A percentile compares a stretch with the other conserved stretches of the same genome.
These are phyloP conservation scores for Fusarium devonianum DNA, from an alignment of 2,329 filamentous ascomycete genomes.

Conservation along the genomic window DNA sequence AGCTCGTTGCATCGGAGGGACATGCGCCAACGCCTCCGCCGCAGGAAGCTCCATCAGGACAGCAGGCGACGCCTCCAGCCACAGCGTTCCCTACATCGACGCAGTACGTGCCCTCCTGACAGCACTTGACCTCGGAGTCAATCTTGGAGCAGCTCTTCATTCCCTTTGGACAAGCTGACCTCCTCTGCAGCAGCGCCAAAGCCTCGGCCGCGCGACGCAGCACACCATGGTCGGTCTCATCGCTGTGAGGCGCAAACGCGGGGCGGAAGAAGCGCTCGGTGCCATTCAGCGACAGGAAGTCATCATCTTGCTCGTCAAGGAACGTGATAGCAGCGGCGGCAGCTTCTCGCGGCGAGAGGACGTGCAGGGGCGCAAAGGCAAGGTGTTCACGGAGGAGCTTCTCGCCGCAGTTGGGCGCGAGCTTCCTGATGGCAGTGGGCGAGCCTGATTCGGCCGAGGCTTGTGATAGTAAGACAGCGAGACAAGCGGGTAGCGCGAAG, in stretches of 20 bases:
- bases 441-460: slow-evolving; percentile 45
- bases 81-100: slow-evolving; percentile 68
- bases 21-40: slow-evolving; percentile 70
- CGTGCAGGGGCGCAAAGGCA: slow-evolving; percentile 51
- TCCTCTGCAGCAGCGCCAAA: slow-evolving; percentile 58
- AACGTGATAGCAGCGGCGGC: slow-evolving; percentile 43
- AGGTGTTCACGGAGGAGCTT: slow-evolving; percentile 78
- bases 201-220: slow-evolving; percentile 56
- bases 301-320: slow-evolving; percentile 40
- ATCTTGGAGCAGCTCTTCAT: slow-evolving; percentile 71
- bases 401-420: slow-evolving; percentile 72
- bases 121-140: slow-evolving; percentile 75
- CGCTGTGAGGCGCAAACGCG: slow-evolving; percentile 59
- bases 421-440: slow-evolving; percentile 74
- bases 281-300: slow-evolving; percentile 22
- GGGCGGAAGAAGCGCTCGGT: slow-evolving; percentile 50
- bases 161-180: slow-evolving; percentile 72
- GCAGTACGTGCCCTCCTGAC: slow-evolving; percentile 70
- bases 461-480: slow-evolving; percentile 55
- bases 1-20: slow-evolving; percentile 67
- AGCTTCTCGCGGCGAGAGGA: slow-evolving; percentile 41
- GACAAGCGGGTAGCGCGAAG: slow-evolving; percentile 52
- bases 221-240: slow-evolving; percentile 39
- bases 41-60: slow-evolving; percentile 70
- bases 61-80: slow-evolving; percentile 77